These are phyloP conservation scores for Chlorella variabilis DNA, from an alignment of 163 green algal species.

Conservation along the genomic window DNA sequence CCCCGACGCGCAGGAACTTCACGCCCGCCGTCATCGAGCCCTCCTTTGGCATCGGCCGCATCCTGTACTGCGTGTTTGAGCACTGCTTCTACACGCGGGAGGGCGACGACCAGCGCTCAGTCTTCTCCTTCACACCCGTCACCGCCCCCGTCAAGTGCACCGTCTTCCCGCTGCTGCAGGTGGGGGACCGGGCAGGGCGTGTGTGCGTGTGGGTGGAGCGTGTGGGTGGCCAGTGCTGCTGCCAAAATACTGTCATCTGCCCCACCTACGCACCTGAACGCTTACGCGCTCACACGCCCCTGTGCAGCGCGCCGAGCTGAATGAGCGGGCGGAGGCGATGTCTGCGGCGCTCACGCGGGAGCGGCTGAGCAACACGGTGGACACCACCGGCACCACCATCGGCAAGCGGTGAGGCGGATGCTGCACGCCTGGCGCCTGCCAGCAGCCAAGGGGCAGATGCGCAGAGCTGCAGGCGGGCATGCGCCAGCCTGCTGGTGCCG, in stretches of 20 bases:
- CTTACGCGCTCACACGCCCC: background rate
- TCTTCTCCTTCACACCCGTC: slow-evolving; percentile 93
- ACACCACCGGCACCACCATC: slow-evolving; percentile 95
- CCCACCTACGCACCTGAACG: background rate
- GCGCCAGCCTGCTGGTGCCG: no score
- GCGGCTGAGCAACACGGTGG: slow-evolving; percentile 88
- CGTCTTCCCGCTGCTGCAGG: slow-evolving; percentile 94
- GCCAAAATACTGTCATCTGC: no score
- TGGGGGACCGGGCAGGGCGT: slow-evolving; percentile 10
- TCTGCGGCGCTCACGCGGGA: slow-evolving; percentile 60
- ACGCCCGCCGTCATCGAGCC: slow-evolving; percentile 97
- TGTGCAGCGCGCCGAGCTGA: slow-evolving; percentile 71
- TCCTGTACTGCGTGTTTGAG: slow-evolving; percentile 99
- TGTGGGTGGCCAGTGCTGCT: background rate
- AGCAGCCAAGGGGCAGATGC: no score
- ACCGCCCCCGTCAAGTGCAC: slow-evolving; percentile 96
- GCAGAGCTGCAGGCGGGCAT: no score
- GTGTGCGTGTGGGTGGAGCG: background rate
- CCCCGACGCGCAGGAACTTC: slow-evolving; percentile 71
- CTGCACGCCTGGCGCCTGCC: background rate
- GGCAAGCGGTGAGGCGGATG: slow-evolving; percentile 77
- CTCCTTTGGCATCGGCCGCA: slow-evolving; percentile 98
- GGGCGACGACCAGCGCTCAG: slow-evolving; percentile 65
- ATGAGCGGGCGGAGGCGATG: slow-evolving; percentile 67
- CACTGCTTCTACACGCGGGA: slow-evolving; percentile 93